Conservation (phyloP, 2,329 filamentous ascomycete species). For the Fusarium nurragi region DNA sequence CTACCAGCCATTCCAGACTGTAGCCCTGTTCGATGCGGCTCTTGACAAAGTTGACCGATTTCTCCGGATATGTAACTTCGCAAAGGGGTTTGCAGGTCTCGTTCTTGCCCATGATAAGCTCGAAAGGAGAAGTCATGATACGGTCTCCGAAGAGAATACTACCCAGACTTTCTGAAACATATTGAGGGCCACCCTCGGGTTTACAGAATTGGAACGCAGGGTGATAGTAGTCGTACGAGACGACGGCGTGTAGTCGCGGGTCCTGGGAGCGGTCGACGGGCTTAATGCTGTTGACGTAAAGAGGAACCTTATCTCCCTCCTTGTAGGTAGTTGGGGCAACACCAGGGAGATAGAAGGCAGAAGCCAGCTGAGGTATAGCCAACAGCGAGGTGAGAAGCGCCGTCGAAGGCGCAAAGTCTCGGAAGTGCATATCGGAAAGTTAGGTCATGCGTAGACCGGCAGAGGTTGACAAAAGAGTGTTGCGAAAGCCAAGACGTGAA, state of each 20-base stretch:
- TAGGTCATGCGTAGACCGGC: constrained; percentile 44
- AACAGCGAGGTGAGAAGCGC: constrained; percentile 62
- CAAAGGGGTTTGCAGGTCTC: constrained; percentile 89
- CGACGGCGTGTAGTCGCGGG: constrained; percentile 86
- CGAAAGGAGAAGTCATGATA: constrained; percentile 95
- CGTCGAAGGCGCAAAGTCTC: constrained; percentile 56
- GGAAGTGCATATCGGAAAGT: constrained; percentile 55
- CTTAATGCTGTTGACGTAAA: constrained; percentile 92
- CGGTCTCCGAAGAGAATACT: constrained; percentile 98
- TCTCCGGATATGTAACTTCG: constrained; percentile 68
- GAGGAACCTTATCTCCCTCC: constrained; percentile 78
- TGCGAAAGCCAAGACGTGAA: constrained; percentile 28
- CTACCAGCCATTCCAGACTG: constrained; percentile 94
- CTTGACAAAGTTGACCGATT: constrained; percentile 82
- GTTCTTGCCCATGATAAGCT: constrained; percentile 86
- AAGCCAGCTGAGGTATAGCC: constrained; percentile 62
- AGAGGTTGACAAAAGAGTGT: constrained; percentile 13
- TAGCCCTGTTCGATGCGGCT: constrained; percentile 84
- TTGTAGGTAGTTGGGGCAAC: constrained; percentile 95
- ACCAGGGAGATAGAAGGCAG: constrained; percentile 94
- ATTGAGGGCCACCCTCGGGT: constrained; percentile 78
- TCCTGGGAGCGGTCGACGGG: constrained; percentile 82
- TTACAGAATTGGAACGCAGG: constrained; percentile 87
- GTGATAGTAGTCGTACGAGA: constrained; percentile 97
- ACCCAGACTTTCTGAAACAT: constrained; percentile 83